Conservation (phyloP, 768 basidiomycete genomes). For the Candolleomyces aberdarensis region DNA sequence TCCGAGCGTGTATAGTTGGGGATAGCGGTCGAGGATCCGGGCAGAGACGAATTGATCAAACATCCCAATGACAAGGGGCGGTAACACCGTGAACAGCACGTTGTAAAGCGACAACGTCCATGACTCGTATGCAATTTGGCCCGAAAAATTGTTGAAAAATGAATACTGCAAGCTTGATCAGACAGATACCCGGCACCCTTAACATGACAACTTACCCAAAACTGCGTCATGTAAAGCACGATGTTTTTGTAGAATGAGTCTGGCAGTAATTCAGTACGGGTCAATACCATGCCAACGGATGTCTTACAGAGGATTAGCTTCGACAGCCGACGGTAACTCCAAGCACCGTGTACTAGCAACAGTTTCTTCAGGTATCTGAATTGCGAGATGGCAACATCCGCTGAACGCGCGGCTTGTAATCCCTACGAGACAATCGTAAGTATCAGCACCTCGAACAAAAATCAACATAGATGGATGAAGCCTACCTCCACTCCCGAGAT, state of each 20-base stretch:
- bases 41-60: conserved; percentile 99
- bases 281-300: neutral
- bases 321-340: conserved; percentile 95
- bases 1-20: conserved; percentile 92
- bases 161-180: conserved; percentile 66
- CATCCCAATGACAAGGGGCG: conserved; percentile 94
- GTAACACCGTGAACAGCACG: conserved; percentile 92
- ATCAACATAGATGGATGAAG: neutral
- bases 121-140: conserved; percentile 97
- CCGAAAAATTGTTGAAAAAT: conserved; percentile 99
- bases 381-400: conserved; percentile 97
- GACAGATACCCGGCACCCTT: neutral
- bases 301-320: conserved; percentile 92
- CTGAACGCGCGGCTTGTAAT: conserved; percentile 95
- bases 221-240: conserved; percentile 95
- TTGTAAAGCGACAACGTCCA: conserved; percentile 99
- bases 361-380: conserved; percentile 95
- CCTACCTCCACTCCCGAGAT: conserved; percentile 94
- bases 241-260: conserved; percentile 99
- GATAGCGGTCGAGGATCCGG: conserved; percentile 93
- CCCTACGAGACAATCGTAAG: conserved; percentile 47
- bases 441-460: neutral
- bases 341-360: conserved; percentile 94
- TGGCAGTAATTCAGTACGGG: conserved; percentile 25
- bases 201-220: conserved; percentile 65